Conservation (phyloP, 257 asterid species). For the Cruciata laevipes region DNA sequence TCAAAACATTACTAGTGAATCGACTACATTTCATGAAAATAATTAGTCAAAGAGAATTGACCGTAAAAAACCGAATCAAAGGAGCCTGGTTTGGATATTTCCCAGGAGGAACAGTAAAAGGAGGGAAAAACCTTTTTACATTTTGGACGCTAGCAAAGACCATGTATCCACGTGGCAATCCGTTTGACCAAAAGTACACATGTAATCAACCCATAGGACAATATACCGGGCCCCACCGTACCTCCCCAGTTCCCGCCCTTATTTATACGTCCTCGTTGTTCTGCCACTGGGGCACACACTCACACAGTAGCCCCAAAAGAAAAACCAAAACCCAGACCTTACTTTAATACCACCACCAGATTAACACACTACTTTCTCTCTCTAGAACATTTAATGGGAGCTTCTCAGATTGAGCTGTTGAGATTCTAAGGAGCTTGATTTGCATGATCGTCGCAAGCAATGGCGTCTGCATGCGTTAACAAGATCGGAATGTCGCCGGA, state of each 20-base stretch:
- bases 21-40: no score
- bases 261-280: conserved; percentile 14
- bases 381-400: neutral
- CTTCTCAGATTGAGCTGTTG: neutral
- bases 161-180: conserved; percentile 15
- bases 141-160: conserved; percentile 14
- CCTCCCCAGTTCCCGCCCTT: conserved; percentile 7
- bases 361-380: neutral
- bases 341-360: neutral
- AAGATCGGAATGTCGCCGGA: conserved; percentile 45
- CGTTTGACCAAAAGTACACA: conserved; percentile 22
- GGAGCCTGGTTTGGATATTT: neutral
- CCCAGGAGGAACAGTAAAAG: neutral
- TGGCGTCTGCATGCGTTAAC: conserved; percentile 70
- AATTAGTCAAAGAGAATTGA: neutral
- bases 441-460: neutral
- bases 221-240: conserved; percentile 7
- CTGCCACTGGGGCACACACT: conserved; percentile 16
- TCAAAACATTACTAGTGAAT: no score
- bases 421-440: no score
- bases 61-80: neutral
- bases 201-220: conserved; percentile 20
- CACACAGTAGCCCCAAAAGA: neutral
- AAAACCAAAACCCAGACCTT: neutral
- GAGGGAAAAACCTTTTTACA: neutral